A percentile compares a stretch with the other conserved stretches of the same genome.
Evolutionary conservation across 2,329 filamentous ascomycete genomes (phyloP).

Genomic region (Trichoderma sp.): DNA sequence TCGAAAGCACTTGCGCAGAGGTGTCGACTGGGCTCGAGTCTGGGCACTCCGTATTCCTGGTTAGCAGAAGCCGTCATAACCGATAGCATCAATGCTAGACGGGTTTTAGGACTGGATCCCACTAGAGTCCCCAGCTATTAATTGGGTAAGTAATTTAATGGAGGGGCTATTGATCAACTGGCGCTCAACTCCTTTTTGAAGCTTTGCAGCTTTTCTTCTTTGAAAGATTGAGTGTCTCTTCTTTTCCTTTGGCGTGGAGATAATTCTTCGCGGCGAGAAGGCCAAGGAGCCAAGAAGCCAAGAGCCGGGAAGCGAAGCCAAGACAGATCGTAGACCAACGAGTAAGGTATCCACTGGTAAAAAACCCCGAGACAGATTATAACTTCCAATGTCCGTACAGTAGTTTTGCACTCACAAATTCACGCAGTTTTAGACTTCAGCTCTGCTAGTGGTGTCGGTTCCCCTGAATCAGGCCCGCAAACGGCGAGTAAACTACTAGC

Average conservation of each 20-base stretch:
- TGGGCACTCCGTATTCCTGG: not conserved
- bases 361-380: not conserved
- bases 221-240: not conserved
- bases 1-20: not conserved
- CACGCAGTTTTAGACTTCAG: not conserved
- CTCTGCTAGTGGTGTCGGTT: not conserved
- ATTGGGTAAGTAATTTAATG: not conserved
- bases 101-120: not conserved
- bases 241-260: not conserved
- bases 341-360: not conserved
- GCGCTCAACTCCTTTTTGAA: not conserved
- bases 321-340: not conserved
- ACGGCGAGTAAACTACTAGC: not conserved
- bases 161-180: not conserved
- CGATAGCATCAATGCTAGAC: not conserved
- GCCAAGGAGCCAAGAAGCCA: not conserved
- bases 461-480: constrained; percentile 13
- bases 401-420: not conserved
- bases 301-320: not conserved
- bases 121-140: not conserved
- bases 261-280: not conserved
- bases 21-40: not conserved
- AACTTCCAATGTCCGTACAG: not conserved
- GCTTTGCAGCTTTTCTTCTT: not conserved
- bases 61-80: constrained; percentile 1